Evolutionary conservation across 768 basidiomycete genomes (phyloP), one percentile per base, ranked within the genome.

Genomic region (Boletus eberwhitei): DNA sequence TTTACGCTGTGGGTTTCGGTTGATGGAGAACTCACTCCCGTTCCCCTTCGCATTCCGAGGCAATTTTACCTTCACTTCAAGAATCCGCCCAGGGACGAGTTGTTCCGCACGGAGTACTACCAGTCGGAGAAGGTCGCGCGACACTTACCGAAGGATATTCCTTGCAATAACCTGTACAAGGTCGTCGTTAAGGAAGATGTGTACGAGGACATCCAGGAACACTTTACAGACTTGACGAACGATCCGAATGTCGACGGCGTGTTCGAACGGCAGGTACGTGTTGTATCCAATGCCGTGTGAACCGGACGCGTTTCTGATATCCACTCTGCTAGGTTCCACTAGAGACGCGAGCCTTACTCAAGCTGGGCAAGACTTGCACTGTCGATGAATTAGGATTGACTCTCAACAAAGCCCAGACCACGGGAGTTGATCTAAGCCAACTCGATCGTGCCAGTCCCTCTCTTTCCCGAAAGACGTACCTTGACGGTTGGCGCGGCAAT

Each of bases 221-320:
- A 97, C 67, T 98, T 98, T 65, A 86, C 93, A 17, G 87, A 94
- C 66, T 77, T 98, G 47, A 91, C 84, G 54, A 97, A 97, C 65
- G 90, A 95, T 63, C 91, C 95, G 0, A 93, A 90, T 64, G 92
- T 98, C 9, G 93, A 98, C 62, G 93, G 93, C 1, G 89, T 97
- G 4, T 99, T 87, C 64, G 97, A 99, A 73, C 78, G 87, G 19
- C 94, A 98, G 80, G 92, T 93, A 59, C 40, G 77, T 60, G 3
- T 46, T 46, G 17, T 24, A 2, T 29, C 49, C 14, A 16, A 11
- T 32, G 8, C 19, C 41, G 7, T 32, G 34, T 14, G 22, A 41
- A 46, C 26, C 2, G 1, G 21, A 21, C 17, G 7, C 26, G 17
- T 52, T 24, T 37, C 29, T 52, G 24, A 52, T 42, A 31, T 50